phyloP scores from a whole-genome alignment of 768 basidiomycete genomes.

The Pulveroboletus sp. region DNA sequence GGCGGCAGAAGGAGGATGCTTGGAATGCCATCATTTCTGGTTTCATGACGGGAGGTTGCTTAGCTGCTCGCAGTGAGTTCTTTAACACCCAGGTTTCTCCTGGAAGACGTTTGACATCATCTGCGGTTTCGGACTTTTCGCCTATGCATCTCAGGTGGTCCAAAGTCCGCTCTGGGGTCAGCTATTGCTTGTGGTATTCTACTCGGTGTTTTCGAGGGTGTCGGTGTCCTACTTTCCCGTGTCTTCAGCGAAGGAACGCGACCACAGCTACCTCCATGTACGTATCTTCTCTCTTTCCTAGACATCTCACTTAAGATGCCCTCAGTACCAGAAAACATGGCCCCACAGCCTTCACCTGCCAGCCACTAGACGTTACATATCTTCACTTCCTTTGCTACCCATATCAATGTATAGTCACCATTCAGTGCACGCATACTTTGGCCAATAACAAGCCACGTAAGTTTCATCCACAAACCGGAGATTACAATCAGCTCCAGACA shows the following conservation, averaged over 20 bases:
- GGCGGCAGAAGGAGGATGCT: constrained; percentile 94
- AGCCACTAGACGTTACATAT: constrained; percentile 47
- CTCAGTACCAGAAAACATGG: constrained; percentile 53
- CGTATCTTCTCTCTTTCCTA: constrained; percentile 30
- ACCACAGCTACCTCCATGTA: constrained; percentile 76
- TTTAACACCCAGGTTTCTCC: neutral
- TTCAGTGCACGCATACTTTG: constrained; percentile 29
- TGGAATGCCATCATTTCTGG: constrained; percentile 99
- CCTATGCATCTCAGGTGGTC: constrained; percentile 63
- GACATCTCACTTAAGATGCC: constrained; percentile 3
- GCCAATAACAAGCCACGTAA: constrained; percentile 25
- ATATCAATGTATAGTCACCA: constrained; percentile 35
- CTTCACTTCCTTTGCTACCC: constrained; percentile 29
- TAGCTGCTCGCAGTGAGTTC: constrained; percentile 86
- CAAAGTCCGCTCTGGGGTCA: constrained; percentile 84
- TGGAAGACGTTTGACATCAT: neutral
- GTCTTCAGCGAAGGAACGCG: constrained; percentile 81
- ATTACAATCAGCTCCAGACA: neutral
- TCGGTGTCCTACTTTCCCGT: constrained; percentile 86
- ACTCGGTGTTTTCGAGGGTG: constrained; percentile 91
- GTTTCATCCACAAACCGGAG: neutral
- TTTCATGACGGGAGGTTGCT: constrained; percentile 96
- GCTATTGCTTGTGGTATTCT: constrained; percentile 95
- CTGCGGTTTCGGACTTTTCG: neutral
- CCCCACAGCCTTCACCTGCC: constrained; percentile 43